phyloP scores from a whole-genome alignment of 2,329 filamentous ascomycete genomes.

The Stylonectria norvegica region DNA sequence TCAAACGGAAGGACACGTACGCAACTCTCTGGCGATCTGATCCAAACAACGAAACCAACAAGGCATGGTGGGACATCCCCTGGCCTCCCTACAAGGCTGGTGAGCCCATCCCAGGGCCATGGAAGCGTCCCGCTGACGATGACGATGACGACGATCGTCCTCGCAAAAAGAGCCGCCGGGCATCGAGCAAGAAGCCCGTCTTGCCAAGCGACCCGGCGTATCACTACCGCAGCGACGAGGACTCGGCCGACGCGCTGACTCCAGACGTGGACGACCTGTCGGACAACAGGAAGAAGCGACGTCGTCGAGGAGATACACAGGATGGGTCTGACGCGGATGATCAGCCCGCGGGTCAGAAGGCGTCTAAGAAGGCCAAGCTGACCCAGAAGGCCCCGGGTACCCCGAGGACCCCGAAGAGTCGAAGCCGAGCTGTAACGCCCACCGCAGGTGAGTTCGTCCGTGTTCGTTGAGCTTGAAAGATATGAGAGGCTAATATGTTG shows the following conservation, averaged over 20 bases:
- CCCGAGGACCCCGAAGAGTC: too few relatives aligned
- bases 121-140: conserved; percentile 15
- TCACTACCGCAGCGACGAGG: conserved; percentile 12
- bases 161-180: neutral
- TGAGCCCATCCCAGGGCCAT: conserved; percentile 20
- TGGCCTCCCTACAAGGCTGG: conserved; percentile 27
- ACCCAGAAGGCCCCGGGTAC: too few relatives aligned
- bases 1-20: conserved; percentile 11
- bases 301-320: neutral
- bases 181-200: conserved; percentile 2
- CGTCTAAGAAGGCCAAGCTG: too few relatives aligned
- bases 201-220: conserved; percentile 18
- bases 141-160: conserved; percentile 1
- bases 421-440: too few relatives aligned
- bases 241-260: conserved; percentile 19
- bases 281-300: neutral
- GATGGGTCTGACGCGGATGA: too few relatives aligned
- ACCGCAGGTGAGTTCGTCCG: too few relatives aligned
- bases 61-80: conserved; percentile 22
- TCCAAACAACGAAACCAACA: conserved; percentile 31
- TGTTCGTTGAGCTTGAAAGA: too few relatives aligned
- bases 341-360: too few relatives aligned
- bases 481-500: too few relatives aligned
- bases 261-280: conserved; percentile 18
- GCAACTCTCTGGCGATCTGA: conserved; percentile 28